Evolutionary conservation across 2,329 filamentous ascomycete genomes (phyloP).

Genomic region (Trichophyton equinum): DNA sequence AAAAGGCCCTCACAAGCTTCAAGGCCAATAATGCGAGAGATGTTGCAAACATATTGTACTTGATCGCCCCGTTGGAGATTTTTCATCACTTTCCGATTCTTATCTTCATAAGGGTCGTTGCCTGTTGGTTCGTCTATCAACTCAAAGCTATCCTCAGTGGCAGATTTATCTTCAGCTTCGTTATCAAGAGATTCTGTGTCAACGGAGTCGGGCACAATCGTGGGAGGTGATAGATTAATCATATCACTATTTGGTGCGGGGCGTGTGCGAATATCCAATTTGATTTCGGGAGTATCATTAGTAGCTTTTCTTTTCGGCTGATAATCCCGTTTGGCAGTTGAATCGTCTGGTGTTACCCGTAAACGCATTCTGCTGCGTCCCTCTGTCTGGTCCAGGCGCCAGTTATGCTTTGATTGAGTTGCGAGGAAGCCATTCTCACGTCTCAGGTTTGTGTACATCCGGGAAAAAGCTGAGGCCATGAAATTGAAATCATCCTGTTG

Average conservation of each 20-base stretch:
- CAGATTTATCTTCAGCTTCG: conserved; percentile 26
- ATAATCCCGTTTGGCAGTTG: conserved; percentile 56
- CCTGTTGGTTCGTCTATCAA: conserved; percentile 85
- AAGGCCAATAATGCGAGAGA: conserved; percentile 84
- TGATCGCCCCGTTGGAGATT: conserved; percentile 81
- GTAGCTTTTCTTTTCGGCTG: conserved; percentile 64
- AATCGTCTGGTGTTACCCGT: conserved; percentile 67
- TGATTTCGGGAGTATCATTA: conserved; percentile 33
- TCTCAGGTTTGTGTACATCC: conserved; percentile 64
- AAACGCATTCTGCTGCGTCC: conserved; percentile 90
- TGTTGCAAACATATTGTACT: conserved; percentile 87
- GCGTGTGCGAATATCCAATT: conserved; percentile 35
- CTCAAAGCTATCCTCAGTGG: conserved; percentile 83
- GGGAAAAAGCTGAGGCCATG: conserved; percentile 60
- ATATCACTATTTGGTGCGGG: conserved; percentile 29
- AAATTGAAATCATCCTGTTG: conserved; percentile 81
- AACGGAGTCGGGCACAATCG: conserved; percentile 22
- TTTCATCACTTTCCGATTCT: conserved; percentile 95
- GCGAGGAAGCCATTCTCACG: conserved; percentile 73
- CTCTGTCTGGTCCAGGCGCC: conserved; percentile 92
- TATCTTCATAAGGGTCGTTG: conserved; percentile 83
- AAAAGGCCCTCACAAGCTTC: conserved; percentile 89
- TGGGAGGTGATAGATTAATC: conserved; percentile 28
- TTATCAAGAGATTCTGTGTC: conserved; percentile 22
- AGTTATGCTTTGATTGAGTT: conserved; percentile 52